phyloP scores from a whole-genome alignment of 768 basidiomycete species.

The Leccinum rimulosum region DNA sequence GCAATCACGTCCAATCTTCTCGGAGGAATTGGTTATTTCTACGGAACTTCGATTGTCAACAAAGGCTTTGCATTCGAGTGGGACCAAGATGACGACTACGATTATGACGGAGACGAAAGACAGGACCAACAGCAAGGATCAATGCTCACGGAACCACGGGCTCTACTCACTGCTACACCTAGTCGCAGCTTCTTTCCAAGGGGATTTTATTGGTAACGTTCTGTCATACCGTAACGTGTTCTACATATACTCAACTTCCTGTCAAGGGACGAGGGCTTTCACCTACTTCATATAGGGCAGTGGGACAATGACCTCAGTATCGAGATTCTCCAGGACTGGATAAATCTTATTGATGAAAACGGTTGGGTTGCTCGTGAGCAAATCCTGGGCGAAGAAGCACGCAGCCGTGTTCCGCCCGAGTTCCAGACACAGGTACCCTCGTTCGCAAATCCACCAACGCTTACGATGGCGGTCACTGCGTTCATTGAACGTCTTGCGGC shows the following conservation, averaged over 20 bases:
- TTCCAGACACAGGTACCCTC: constrained; percentile 93
- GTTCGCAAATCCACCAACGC: constrained; percentile 93
- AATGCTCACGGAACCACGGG: constrained; percentile 67
- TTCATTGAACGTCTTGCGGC: constrained; percentile 75
- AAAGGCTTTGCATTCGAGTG: constrained; percentile 85
- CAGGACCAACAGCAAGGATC: constrained; percentile 49
- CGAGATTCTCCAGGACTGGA: constrained; percentile 89
- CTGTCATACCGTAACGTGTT: background rate
- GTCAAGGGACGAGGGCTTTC: constrained; percentile 94
- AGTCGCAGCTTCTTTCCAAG: constrained; percentile 96
- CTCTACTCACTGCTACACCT: constrained; percentile 87
- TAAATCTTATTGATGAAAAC: constrained; percentile 85
- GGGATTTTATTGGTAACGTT: constrained; percentile 89
- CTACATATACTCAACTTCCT: constrained; percentile 2
- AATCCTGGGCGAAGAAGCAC: constrained; percentile 93
- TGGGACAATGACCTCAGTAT: constrained; percentile 93
- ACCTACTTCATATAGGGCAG: constrained; percentile 84
- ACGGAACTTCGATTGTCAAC: constrained; percentile 87
- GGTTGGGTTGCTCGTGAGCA: constrained; percentile 98
- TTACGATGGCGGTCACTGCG: constrained; percentile 89
- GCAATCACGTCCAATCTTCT: constrained; percentile 88
- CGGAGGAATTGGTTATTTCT: constrained; percentile 94
- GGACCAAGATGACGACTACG: constrained; percentile 66
- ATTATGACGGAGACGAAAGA: constrained; percentile 37
- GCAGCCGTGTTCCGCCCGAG: constrained; percentile 88